Conservation (phyloP, 2,329 filamentous ascomycete species). For the Ceratocystis destructans region DNA sequence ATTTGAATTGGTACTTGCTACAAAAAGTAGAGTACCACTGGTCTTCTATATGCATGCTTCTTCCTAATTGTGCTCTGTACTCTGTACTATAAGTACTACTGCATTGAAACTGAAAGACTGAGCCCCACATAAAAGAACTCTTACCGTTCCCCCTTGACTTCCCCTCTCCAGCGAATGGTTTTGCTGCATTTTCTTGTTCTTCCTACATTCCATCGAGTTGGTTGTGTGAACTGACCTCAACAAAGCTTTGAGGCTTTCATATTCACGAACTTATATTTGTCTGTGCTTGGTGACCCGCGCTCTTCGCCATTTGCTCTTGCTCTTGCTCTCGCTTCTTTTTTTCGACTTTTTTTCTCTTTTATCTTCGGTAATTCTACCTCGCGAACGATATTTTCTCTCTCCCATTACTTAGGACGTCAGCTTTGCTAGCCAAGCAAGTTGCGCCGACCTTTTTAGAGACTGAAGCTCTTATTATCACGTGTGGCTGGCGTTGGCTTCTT, state of each 20-base stretch:
- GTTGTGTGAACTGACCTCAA: not conserved
- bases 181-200: not conserved
- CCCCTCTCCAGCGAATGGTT: too few species aligned
- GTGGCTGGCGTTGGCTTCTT: slow-evolving; percentile 6
- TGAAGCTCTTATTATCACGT: not conserved
- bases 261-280: not conserved
- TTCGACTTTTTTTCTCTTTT: too few species aligned
- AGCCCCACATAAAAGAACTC: not conserved
- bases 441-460: not conserved
- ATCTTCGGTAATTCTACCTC: too few species aligned
- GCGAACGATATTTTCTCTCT: too few species aligned
- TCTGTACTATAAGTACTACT: not conserved
- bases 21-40: not conserved
- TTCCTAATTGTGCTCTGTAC: not conserved
- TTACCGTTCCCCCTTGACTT: too few species aligned
- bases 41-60: not conserved
- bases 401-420: too few species aligned
- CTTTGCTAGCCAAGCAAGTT: not conserved
- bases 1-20: not conserved
- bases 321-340: not conserved
- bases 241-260: not conserved
- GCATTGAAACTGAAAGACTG: not conserved
- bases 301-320: not conserved
- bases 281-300: not conserved
- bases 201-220: not conserved